Conservation (phyloP, 1,139 yeast species). For the Taiozyma sp. region DNA sequence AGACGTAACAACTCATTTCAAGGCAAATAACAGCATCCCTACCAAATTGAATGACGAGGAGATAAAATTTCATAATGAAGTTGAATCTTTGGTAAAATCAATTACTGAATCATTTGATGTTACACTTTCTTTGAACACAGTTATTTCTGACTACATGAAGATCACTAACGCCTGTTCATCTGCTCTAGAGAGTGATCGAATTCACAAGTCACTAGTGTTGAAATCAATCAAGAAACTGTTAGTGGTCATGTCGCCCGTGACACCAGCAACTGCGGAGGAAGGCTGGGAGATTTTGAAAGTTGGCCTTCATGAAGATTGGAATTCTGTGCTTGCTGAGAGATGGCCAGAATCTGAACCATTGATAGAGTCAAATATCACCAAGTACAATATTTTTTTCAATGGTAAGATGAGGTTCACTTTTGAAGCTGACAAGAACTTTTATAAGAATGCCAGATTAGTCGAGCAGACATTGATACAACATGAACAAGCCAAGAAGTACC, state of each 20-base stretch:
- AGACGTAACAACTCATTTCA: constrained; percentile 7
- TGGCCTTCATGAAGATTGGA: constrained; percentile 33
- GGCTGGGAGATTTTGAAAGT: constrained; percentile 54
- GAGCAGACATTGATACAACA: constrained; percentile 22
- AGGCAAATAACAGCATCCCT: constrained; percentile 1
- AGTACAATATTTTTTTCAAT: constrained; percentile 56
- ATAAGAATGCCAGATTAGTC: constrained; percentile 24
- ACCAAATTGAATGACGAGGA: constrained; percentile 38
- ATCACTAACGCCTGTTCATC: constrained; percentile 50
- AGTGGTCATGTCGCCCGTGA: constrained; percentile 61
- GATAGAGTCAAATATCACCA: constrained; percentile 31
- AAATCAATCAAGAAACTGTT: constrained; percentile 50
- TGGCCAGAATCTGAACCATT: constrained; percentile 47
- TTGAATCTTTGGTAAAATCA: constrained; percentile 42
- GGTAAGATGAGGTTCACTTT: constrained; percentile 59
- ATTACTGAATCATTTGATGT: constrained; percentile 56
- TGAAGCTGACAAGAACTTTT: constrained; percentile 30
- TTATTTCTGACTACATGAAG: constrained; percentile 88
- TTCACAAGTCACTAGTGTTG: constrained; percentile 29
- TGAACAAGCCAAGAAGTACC: constrained; percentile 30
- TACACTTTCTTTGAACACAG: constrained; percentile 69
- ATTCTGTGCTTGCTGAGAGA: constrained; percentile 44
- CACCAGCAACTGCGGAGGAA: constrained; percentile 83
- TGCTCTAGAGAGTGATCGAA: constrained; percentile 32
- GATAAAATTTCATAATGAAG: constrained; percentile 48